Conservation (phyloP, 768 basidiomycete species). For the Pulveroboletus sp. region DNA sequence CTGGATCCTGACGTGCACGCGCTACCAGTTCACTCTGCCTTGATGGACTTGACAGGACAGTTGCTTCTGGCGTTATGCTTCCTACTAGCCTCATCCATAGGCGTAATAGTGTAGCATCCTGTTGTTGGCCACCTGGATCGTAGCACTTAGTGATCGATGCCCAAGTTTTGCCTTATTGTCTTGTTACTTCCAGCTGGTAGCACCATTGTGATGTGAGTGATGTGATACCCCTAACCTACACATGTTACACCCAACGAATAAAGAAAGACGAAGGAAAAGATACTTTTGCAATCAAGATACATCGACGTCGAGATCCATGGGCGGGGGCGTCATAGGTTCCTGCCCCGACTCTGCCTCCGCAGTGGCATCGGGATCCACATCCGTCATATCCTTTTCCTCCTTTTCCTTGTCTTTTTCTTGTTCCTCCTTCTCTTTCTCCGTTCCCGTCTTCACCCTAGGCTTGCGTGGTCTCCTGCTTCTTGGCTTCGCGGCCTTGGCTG, state of each 20-base stretch:
- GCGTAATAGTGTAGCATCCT: constrained; percentile 16
- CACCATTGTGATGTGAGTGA: neutral
- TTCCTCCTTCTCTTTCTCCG: constrained; percentile 19
- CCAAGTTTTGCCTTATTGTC: neutral
- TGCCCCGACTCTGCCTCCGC: constrained; percentile 30
- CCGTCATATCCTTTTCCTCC: constrained; percentile 28
- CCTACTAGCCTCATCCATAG: constrained; percentile 51
- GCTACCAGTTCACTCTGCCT: constrained; percentile 84
- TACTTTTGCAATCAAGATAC: constrained; percentile 34
- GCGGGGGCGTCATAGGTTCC: constrained; percentile 35
- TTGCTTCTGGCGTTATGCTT: constrained; percentile 74
- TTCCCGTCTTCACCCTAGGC: constrained; percentile 17
- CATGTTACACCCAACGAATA: neutral
- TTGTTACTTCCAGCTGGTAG: too few relatives aligned
- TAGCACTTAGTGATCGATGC: neutral
- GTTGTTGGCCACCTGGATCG: neutral
- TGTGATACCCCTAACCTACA: too few relatives aligned
- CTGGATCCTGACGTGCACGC: constrained; percentile 92
- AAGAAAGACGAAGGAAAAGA: too few relatives aligned
- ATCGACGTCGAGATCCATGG: constrained; percentile 36
- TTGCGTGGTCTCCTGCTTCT: constrained; percentile 28
- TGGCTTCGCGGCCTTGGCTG: constrained; percentile 30
- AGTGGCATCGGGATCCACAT: constrained; percentile 27
- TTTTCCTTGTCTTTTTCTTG: constrained; percentile 18
- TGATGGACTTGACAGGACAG: constrained; percentile 84